Percentiles rank a stretch among this genome's conserved stretches.
phyloP scores from a whole-genome alignment of 345 rosid genomes.

The Lepidium sativum region DNA sequence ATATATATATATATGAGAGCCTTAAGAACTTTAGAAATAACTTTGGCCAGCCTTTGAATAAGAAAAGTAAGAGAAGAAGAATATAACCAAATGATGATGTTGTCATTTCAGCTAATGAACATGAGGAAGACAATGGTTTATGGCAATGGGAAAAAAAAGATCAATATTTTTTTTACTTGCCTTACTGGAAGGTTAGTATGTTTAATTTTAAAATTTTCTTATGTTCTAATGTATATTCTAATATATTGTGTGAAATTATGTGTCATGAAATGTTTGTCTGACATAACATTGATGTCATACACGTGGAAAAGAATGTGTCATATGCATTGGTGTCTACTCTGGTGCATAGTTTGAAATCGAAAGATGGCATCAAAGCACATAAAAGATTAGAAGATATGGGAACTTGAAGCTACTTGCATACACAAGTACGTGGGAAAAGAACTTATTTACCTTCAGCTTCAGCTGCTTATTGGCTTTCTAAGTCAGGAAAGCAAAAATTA shows the following conservation, averaged over 20 bases:
- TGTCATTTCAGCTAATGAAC: too few relatives aligned
- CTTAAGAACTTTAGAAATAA: too few relatives aligned
- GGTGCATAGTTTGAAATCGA: too few relatives aligned
- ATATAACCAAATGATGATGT: not conserved
- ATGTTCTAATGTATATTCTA: not conserved
- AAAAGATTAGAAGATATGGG: not conserved
- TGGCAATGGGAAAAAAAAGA: not conserved
- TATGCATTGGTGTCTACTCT: too few relatives aligned
- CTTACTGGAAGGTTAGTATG: not conserved
- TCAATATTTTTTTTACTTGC: not conserved
- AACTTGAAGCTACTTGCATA: not conserved
- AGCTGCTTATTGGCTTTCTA: not conserved
- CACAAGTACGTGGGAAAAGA: not conserved
- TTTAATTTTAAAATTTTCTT: not conserved
- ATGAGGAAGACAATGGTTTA: too few relatives aligned
- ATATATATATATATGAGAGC: too few relatives aligned
- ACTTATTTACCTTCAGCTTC: not conserved
- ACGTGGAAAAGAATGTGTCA: too few relatives aligned
- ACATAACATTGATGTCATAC: not conserved
- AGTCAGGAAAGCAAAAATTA: not conserved
- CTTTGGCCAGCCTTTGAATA: not conserved
- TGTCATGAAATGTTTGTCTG: not conserved
- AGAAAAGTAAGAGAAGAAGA: not conserved
- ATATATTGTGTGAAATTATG: not conserved
- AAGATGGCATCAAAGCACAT: not conserved